Base-by-base conservation (phyloP, 495 filamentous ascomycete species). In the Penicillium soppii region DNA sequence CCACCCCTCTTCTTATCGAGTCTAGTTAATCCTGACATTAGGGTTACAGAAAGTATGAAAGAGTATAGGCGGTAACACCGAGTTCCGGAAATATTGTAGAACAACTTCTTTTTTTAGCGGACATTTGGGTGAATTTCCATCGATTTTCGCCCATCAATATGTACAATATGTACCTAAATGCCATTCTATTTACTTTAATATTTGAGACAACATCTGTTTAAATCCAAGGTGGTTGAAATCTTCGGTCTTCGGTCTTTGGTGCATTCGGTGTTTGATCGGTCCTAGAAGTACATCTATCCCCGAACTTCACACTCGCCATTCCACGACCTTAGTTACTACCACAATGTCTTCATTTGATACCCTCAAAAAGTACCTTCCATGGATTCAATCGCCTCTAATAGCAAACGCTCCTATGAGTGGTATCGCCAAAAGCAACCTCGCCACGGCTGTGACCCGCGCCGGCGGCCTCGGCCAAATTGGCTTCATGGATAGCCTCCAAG, bases 401-500 rank as follows among this genome's bases (percentile, higher is more conserved):
- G 43, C 21, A n/a, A 54, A 54, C 9, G 43, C 51, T n/a, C 51
- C 51, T 21, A 54, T 54, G 51, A 54, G 51, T 16, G 51, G 51
- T 9, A 45, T 29, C 2, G 51, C 51, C 16, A 42, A 37, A 38
- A 48, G 29, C 30, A 38, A 54, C 7, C 21, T 54, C 12, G 51
- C 51, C 7, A 43, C 32, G 2, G 51, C 43, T 15, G 51, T 54
- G 6, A 54, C 43, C 10, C 43, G 25, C 12, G 43, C 43, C 3
- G 51, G 51, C 1, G 51, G 51, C 1, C 51, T 54, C 7, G 43
- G 51, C 22, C 51, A 54, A 41, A 55, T 55, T 17, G 53, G 51
- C 8, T 48, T 47, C 23, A 15, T 54, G 37, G 51, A 54, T 33
- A 43, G 48, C 29, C 47, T 48, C n/a, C 36, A 30, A 20, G 22